These are phyloP conservation scores for Dentipellis sp. DNA, from an alignment of 768 basidiomycete species.

Conservation along the genomic window DNA sequence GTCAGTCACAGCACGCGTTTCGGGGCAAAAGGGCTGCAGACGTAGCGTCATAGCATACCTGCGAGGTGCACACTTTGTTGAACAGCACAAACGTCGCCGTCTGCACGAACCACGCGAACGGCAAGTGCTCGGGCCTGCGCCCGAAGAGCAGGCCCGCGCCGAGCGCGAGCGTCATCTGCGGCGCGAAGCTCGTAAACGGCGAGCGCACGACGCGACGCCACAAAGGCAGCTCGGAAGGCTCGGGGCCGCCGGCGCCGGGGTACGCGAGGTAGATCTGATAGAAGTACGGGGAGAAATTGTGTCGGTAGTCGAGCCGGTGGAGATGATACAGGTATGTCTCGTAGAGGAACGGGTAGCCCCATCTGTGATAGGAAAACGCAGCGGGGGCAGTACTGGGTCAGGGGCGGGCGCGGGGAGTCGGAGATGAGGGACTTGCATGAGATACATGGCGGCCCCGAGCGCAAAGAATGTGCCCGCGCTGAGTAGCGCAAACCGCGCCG, in stretches of 20 bases:
- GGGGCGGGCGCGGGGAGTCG: background rate
- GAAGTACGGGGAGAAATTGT: conserved; percentile 98
- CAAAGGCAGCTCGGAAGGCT: conserved; percentile 18
- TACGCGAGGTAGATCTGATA: conserved; percentile 90
- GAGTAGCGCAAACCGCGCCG: conserved; percentile 57
- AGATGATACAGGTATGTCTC: conserved; percentile 93
- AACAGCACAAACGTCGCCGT: conserved; percentile 89
- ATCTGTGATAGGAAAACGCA: conserved; percentile 37
- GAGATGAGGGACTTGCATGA: conserved; percentile 43
- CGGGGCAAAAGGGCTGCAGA: background rate
- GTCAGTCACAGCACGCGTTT: background rate
- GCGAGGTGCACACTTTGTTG: conserved; percentile 98
- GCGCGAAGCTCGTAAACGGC: conserved; percentile 73
- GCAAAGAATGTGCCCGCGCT: conserved; percentile 59
- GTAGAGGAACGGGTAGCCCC: conserved; percentile 88
- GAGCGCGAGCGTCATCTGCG: conserved; percentile 69
- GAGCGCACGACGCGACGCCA: conserved; percentile 49
- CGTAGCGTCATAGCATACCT: conserved; percentile 36
- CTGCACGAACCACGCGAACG: conserved; percentile 87
- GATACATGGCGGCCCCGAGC: conserved; percentile 60
- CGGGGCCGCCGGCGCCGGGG: conserved; percentile 27
- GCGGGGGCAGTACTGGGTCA: background rate
- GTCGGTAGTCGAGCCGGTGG: conserved; percentile 87
- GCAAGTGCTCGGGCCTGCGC: conserved; percentile 44
- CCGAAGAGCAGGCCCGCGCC: conserved; percentile 71